These are phyloP conservation scores for Cenchrus americanus DNA, from an alignment of 176 grass and related monocot genomes.

Conservation along the genomic window DNA sequence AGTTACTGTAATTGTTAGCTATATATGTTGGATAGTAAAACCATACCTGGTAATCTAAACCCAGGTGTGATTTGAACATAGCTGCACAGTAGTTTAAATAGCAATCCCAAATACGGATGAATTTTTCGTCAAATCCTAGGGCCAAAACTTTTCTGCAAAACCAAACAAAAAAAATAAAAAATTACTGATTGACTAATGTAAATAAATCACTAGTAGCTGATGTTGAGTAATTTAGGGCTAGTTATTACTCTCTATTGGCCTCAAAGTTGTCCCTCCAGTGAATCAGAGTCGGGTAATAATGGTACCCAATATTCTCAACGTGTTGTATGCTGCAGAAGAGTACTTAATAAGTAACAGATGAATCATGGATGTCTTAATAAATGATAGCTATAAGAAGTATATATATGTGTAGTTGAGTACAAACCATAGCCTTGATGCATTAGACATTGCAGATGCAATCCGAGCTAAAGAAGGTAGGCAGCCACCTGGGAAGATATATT, in stretches of 20 bases:
- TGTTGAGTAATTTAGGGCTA: neutral
- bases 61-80: neutral
- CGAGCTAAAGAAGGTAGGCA: neutral
- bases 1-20: too few species aligned
- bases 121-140: constrained; percentile 50
- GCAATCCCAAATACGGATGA: constrained; percentile 62
- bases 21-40: too few species aligned
- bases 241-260: constrained; percentile 38
- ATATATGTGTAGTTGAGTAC: neutral
- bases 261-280: constrained; percentile 70
- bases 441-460: constrained; percentile 31
- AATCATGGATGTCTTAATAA: too few species aligned
- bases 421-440: constrained; percentile 72
- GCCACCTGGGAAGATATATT: constrained; percentile 25
- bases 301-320: constrained; percentile 74
- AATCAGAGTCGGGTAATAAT: constrained; percentile 71
- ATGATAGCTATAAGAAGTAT: too few species aligned
- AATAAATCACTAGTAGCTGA: neutral
- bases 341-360: too few species aligned
- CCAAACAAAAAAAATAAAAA: neutral
- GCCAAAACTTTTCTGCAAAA: neutral
- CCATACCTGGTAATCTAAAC: neutral
- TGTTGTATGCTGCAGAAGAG: constrained; percentile 65
- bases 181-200: neutral
- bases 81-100: constrained; percentile 57